Conservation (phyloP, 2,329 filamentous ascomycete species). For the Diaporthe eres region DNA sequence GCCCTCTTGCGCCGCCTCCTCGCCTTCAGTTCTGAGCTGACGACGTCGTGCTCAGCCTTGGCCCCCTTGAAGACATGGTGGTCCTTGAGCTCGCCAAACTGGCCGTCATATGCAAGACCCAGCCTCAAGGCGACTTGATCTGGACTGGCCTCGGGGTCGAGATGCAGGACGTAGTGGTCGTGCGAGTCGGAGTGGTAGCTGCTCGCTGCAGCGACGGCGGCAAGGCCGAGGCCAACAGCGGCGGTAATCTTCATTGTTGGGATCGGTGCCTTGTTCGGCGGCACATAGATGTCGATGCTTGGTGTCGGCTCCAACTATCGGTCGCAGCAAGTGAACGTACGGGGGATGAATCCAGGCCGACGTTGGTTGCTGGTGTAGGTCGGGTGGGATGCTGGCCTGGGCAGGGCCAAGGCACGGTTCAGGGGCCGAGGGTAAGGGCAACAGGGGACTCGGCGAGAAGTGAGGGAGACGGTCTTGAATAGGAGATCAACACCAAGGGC, state of each 20-base stretch:
- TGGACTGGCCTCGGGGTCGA: constrained; percentile 77
- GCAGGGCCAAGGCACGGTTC: background rate
- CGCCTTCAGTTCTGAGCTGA: constrained; percentile 66
- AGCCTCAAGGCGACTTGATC: constrained; percentile 78
- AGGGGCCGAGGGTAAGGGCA: background rate
- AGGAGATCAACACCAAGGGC: background rate
- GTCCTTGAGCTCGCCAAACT: constrained; percentile 80
- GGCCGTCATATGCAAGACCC: constrained; percentile 85
- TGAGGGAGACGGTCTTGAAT: background rate
- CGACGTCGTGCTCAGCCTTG: constrained; percentile 72
- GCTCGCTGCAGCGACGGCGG: constrained; percentile 64
- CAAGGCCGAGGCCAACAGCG: constrained; percentile 64
- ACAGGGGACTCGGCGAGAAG: constrained; percentile 1
- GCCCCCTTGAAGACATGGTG: constrained; percentile 90
- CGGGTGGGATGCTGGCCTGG: background rate
- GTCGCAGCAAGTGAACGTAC: background rate
- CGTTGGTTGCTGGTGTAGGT: background rate
- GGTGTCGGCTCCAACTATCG: constrained; percentile 8
- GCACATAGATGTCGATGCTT: constrained; percentile 23
- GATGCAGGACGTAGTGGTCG: constrained; percentile 96
- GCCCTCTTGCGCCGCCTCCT: constrained; percentile 74
- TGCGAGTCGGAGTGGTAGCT: constrained; percentile 77
- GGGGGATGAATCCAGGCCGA: background rate
- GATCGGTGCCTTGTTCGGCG: background rate
- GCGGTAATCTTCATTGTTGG: constrained; percentile 62